These are phyloP conservation scores for Vigna trinervia DNA, from an alignment of 306 rosid genomes.

Conservation along the genomic window DNA sequence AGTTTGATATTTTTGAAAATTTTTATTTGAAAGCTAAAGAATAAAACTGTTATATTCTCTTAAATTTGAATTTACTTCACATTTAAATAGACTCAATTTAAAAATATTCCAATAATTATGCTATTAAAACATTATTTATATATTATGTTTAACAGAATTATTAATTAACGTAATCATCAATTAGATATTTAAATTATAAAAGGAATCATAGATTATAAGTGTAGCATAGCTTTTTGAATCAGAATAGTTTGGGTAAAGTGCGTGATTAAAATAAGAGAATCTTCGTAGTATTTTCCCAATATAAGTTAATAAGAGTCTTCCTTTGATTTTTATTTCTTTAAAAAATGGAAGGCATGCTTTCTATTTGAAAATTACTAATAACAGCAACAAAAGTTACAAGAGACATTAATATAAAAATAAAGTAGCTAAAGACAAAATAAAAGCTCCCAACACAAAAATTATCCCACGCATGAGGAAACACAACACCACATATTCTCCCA, in stretches of 20 bases:
- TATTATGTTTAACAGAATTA: background rate
- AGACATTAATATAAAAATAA: conserved; percentile 6
- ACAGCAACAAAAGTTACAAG: conserved; percentile 15
- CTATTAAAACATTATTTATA: background rate
- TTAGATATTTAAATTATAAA: background rate
- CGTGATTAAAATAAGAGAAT: background rate
- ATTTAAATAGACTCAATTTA: background rate
- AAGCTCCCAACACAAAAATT: background rate
- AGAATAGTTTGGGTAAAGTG: background rate
- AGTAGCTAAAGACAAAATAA: conserved; percentile 9
- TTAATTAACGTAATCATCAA: background rate
- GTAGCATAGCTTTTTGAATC: too few relatives aligned
- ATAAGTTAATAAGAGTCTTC: background rate
- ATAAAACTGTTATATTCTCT: background rate
- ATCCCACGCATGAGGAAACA: background rate
- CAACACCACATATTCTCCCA: background rate
- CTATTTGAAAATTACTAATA: conserved; percentile 10
- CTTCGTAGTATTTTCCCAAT: background rate
- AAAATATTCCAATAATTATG: background rate
- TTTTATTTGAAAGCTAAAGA: too few relatives aligned
- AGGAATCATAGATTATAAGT: background rate
- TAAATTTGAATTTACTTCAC: background rate
- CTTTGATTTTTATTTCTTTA: background rate
- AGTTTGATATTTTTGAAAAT: background rate
- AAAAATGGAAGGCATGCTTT: background rate